Percentiles rank a stretch among this genome's conserved stretches.
Conservation (phyloP, 2,329 filamentous ascomycete genomes). For the Alternaria infectoria region DNA sequence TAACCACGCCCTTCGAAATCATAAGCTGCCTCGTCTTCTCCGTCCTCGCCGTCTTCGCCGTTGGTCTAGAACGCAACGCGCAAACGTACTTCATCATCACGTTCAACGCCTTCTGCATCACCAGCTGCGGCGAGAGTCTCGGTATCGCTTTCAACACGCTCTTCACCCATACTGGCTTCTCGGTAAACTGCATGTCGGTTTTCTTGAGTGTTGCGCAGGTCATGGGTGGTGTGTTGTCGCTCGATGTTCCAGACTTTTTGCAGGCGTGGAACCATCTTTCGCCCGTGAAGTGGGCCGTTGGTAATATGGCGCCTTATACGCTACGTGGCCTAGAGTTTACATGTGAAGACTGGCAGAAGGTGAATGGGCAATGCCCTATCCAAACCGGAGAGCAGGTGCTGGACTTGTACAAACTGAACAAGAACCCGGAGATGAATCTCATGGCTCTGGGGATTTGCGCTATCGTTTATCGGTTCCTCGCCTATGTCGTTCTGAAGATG, state of each 20-base stretch:
- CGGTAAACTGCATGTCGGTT: slow-evolving; percentile 73
- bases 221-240: slow-evolving; percentile 56
- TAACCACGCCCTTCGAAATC: slow-evolving; percentile 76
- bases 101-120: slow-evolving; percentile 75
- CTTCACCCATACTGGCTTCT: slow-evolving; percentile 76
- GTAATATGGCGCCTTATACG: slow-evolving; percentile 71
- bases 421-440: slow-evolving; percentile 66
- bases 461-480: slow-evolving; percentile 69
- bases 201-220: slow-evolving; percentile 73
- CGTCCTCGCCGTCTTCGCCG: slow-evolving; percentile 67
- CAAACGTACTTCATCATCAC: slow-evolving; percentile 71
- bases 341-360: slow-evolving; percentile 65
- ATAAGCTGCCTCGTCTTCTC: slow-evolving; percentile 70
- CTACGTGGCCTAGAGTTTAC: slow-evolving; percentile 67
- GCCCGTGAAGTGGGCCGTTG: slow-evolving; percentile 72
- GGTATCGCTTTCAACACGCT: slow-evolving; percentile 83
- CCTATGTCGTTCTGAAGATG: slow-evolving; percentile 64
- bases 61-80: slow-evolving; percentile 67
- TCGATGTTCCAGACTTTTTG: slow-evolving; percentile 10
- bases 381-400: slow-evolving; percentile 71
- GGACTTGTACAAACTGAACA: slow-evolving; percentile 69
- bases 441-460: slow-evolving; percentile 68
- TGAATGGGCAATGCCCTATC: slow-evolving; percentile 69
- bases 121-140: slow-evolving; percentile 75
- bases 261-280: slow-evolving; percentile 71